phyloP scores from a whole-genome alignment of 164 flowering plant species.

The Vitis rotundifolia region DNA sequence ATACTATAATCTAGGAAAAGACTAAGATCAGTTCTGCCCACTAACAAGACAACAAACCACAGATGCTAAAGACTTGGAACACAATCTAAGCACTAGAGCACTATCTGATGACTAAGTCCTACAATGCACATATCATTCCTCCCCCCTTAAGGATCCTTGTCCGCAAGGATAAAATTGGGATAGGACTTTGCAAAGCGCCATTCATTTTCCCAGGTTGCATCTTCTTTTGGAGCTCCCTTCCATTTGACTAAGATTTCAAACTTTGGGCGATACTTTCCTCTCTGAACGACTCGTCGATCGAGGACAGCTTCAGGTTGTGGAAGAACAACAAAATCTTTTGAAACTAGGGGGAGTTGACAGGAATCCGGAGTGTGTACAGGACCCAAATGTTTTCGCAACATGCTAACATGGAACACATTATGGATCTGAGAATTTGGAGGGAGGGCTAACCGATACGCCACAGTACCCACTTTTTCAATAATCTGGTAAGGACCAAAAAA shows the following conservation, averaged over 20 bases:
- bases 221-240: not conserved
- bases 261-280: not conserved
- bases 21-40: no score
- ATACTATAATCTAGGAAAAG: no score
- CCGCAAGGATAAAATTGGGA: no score
- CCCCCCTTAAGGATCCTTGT: no score
- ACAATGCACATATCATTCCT: no score
- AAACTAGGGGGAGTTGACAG: not conserved
- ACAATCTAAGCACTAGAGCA: no score
- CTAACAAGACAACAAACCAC: no score
- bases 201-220: no score
- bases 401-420: no score
- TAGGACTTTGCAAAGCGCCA: no score
- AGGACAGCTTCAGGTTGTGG: not conserved
- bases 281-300: not conserved
- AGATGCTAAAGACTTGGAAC: no score
- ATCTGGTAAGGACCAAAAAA: not conserved
- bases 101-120: no score
- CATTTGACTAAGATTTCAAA: not conserved
- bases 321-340: not conserved
- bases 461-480: not conserved
- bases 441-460: not conserved
- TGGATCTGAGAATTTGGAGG: not conserved
- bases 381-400: not conserved
- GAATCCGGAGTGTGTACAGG: not conserved